phyloP scores from a whole-genome alignment of 306 rosid genomes.

The Sindora glabra region DNA sequence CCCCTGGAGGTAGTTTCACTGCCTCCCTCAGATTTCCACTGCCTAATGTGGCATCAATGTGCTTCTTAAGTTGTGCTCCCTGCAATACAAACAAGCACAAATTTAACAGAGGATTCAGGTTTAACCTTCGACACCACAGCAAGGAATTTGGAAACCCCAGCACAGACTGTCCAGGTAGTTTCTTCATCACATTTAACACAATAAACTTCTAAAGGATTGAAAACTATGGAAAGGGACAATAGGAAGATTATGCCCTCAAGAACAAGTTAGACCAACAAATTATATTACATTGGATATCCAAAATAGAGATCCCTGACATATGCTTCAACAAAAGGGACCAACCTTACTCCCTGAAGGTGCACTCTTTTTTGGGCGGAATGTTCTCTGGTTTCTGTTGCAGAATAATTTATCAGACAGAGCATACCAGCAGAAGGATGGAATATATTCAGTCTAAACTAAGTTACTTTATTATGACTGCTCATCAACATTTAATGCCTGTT shows the following conservation, averaged over 20 bases:
- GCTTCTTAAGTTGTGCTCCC: slow-evolving; percentile 99
- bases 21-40: slow-evolving; percentile 99
- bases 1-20: slow-evolving; percentile 99
- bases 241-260: neutral
- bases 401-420: slow-evolving; percentile 9
- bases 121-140: neutral
- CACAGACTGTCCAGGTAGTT: neutral
- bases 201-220: neutral
- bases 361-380: slow-evolving; percentile 95
- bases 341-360: slow-evolving; percentile 99
- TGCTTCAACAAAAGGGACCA: slow-evolving; percentile 15
- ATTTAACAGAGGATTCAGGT: neutral
- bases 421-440: slow-evolving; percentile 1
- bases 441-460: slow-evolving; percentile 14
- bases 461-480: neutral
- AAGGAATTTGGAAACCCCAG: neutral
- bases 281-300: slow-evolving; percentile 3
- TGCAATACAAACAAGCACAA: slow-evolving; percentile 25
- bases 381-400: slow-evolving; percentile 83
- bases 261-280: slow-evolving; percentile 3
- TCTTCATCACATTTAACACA: neutral
- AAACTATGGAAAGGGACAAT: neutral
- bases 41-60: slow-evolving; percentile 95
- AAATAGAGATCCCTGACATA: neutral
- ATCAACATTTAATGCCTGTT: slow-evolving; percentile 1